Evolutionary conservation across 2,329 filamentous ascomycete genomes (phyloP).

Genomic region (Ophiostoma pallidulum): DNA sequence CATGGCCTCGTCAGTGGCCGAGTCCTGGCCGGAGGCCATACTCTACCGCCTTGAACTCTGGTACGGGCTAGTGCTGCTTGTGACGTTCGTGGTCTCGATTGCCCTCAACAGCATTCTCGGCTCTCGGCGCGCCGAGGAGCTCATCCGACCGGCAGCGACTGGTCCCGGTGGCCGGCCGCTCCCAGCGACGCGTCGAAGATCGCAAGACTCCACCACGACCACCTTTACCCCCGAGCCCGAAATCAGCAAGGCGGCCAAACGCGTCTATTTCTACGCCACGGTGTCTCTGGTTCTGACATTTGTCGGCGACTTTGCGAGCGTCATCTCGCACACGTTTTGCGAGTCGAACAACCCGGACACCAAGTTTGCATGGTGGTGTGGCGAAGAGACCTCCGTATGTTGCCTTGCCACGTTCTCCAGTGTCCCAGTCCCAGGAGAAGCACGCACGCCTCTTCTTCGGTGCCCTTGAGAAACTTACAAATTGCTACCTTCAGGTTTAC

Average conservation of each 20-base stretch:
- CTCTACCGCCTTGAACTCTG: slow-evolving; percentile 39
- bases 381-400: slow-evolving; percentile 39
- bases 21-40: slow-evolving; percentile 31
- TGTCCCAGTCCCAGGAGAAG: too few species aligned
- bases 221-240: slow-evolving; percentile 23
- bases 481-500: slow-evolving; percentile 14
- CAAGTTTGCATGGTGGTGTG: slow-evolving; percentile 66
- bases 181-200: slow-evolving; percentile 53
- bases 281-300: slow-evolving; percentile 65
- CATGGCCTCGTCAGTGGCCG: slow-evolving; percentile 15
- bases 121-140: slow-evolving; percentile 39
- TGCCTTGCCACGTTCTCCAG: not conserved
- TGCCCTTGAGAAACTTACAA: slow-evolving; percentile 3
- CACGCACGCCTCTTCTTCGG: not conserved
- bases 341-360: slow-evolving; percentile 35
- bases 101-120: slow-evolving; percentile 44
- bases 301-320: slow-evolving; percentile 61
- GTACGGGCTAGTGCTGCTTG: slow-evolving; percentile 43
- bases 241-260: slow-evolving; percentile 58
- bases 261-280: slow-evolving; percentile 67
- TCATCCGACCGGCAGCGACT: slow-evolving; percentile 40
- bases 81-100: slow-evolving; percentile 41
- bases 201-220: slow-evolving; percentile 24
- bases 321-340: slow-evolving; percentile 64
- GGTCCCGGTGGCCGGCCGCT: slow-evolving; percentile 88